Conservation (phyloP, 208 protist genomes). For the Herpetomonas tarakana region DNA sequence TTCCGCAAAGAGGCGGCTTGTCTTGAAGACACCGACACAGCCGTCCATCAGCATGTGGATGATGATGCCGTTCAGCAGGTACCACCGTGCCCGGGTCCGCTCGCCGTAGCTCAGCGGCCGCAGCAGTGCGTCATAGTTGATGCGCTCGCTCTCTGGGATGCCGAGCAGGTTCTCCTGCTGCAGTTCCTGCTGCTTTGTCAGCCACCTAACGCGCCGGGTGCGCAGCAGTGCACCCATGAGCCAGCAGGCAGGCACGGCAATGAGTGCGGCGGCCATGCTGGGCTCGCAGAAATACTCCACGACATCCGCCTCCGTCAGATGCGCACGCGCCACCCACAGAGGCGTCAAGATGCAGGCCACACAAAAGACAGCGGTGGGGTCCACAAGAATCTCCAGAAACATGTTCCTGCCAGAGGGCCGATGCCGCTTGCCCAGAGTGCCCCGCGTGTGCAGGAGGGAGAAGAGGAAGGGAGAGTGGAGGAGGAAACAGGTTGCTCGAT, state of each 20-base stretch:
- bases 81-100: conserved; percentile 66
- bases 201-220: conserved; percentile 12
- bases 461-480: background rate
- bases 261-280: conserved; percentile 34
- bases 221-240: conserved; percentile 24
- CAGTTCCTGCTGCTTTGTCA: conserved; percentile 11
- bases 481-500: too few species aligned
- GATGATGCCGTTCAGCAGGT: conserved; percentile 72
- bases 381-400: conserved; percentile 47
- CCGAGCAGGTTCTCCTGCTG: conserved; percentile 11
- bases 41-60: conserved; percentile 78
- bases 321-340: conserved; percentile 26
- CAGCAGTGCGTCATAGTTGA: conserved; percentile 28
- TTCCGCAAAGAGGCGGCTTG: conserved; percentile 41
- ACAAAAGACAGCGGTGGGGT: conserved; percentile 71
- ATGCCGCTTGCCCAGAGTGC: too few species aligned
- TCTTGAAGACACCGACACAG: conserved; percentile 64
- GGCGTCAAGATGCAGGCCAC: conserved; percentile 44
- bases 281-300: conserved; percentile 50
- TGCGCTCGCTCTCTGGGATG: conserved; percentile 5
- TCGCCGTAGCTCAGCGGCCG: conserved; percentile 40
- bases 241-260: conserved; percentile 27
- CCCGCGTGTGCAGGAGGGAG: too few species aligned
- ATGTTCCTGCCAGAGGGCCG: too few species aligned
- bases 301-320: conserved; percentile 26